A percentile compares a stretch with the other conserved stretches of the same genome.
Evolutionary conservation across 139 green algal genomes (phyloP).

Genomic region (Chlamydomonas urium): DNA sequence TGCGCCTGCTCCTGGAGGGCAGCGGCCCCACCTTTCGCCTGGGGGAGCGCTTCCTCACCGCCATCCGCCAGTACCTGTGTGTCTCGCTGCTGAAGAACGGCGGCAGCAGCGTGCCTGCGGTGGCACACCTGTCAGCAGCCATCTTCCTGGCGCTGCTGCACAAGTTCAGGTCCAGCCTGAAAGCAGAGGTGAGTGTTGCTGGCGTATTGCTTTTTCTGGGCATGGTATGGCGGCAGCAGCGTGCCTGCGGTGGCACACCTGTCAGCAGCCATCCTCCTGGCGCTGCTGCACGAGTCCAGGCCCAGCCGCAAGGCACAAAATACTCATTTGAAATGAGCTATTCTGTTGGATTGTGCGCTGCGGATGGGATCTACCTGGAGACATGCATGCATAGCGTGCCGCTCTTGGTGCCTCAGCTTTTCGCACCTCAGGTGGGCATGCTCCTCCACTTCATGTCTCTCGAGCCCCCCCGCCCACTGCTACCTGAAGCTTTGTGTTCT

Average conservation of each 20-base stretch:
- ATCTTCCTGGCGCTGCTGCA: constrained; percentile 90
- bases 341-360: no score
- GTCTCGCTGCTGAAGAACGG: constrained; percentile 94
- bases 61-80: constrained; percentile 94
- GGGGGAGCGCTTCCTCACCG: constrained; percentile 74
- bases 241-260: constrained; percentile 49
- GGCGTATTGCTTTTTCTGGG: no score
- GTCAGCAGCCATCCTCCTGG: constrained; percentile 89
- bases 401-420: no score
- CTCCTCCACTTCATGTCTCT: no score
- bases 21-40: constrained; percentile 75
- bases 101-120: constrained; percentile 45
- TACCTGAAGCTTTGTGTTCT: no score
- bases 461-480: no score
- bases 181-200: constrained; percentile 65
- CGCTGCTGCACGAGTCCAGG: constrained; percentile 78
- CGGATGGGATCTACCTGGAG: no score
- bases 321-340: no score
- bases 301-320: constrained; percentile 84
- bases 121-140: constrained; percentile 60
- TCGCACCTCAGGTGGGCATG: no score
- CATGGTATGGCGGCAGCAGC: constrained; percentile 72
- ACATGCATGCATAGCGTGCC: no score
- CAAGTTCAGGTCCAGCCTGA: constrained; percentile 79
- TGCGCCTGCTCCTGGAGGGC: constrained; percentile 96